These are phyloP conservation scores for Rhodotorula sp. DNA, from an alignment of 1,284 basidiomycete species.

Conservation along the genomic window DNA sequence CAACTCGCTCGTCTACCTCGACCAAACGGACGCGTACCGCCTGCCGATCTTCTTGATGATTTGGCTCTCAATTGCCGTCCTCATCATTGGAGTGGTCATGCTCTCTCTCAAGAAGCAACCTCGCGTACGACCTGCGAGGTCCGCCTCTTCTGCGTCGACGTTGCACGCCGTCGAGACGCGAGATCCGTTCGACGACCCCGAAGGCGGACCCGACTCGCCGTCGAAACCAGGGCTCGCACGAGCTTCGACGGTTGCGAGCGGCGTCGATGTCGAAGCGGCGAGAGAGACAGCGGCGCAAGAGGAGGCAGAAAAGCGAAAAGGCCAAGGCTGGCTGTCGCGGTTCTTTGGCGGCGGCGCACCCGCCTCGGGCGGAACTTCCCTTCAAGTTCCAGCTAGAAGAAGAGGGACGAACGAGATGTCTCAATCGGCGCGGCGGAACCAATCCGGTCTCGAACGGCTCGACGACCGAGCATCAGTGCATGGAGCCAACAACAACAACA, in stretches of 20 bases:
- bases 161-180: not conserved
- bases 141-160: conserved; percentile 11
- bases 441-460: conserved; percentile 20
- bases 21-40: conserved; percentile 28
- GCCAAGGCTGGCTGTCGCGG: conserved; percentile 27
- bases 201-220: conserved; percentile 2
- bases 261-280: not conserved
- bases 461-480: conserved; percentile 6
- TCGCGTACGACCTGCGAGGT: not conserved
- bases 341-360: conserved; percentile 28
- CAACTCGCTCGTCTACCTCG: conserved; percentile 57
- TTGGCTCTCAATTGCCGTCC: conserved; percentile 74
- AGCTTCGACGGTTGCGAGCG: not conserved
- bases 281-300: not conserved
- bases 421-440: conserved; percentile 15
- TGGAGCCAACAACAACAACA: too few relatives aligned
- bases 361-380: too few relatives aligned
- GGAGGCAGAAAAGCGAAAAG: conserved; percentile 5
- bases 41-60: conserved; percentile 68
- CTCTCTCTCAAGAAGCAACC: conserved; percentile 48
- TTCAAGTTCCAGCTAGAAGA: not conserved
- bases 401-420: not conserved
- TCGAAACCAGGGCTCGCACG: conserved; percentile 10
- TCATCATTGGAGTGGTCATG: conserved; percentile 81
- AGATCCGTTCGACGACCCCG: conserved; percentile 24